A percentile compares a stretch with the other conserved stretches of the same genome.
phyloP scores from a whole-genome alignment of 306 rosid species.

The Benincasa hispida region DNA sequence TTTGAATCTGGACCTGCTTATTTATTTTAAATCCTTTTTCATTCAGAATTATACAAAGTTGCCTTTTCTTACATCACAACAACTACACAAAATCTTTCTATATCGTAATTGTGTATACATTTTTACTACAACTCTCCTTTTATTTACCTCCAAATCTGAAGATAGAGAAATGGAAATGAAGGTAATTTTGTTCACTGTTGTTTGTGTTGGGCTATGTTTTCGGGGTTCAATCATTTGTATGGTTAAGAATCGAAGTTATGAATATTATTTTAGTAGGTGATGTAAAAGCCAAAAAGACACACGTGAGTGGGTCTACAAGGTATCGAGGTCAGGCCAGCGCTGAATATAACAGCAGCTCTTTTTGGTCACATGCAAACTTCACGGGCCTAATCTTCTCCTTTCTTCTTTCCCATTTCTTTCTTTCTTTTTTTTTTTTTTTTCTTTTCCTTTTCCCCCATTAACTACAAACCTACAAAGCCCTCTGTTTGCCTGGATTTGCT shows the following conservation, averaged over 20 bases:
- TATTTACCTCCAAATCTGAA: background rate
- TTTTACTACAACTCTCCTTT: background rate
- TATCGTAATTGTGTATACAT: background rate
- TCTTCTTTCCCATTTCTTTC: background rate
- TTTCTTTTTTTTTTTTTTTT: background rate
- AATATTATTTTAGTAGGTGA: slow-evolving; percentile 17
- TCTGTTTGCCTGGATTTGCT: background rate
- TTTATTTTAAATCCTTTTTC: background rate
- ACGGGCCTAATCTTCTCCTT: slow-evolving; percentile 46
- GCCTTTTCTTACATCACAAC: background rate
- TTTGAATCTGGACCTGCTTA: background rate
- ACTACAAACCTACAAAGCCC: slow-evolving; percentile 8
- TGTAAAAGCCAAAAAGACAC: slow-evolving; percentile 47
- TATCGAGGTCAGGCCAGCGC: slow-evolving; percentile 57
- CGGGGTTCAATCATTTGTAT: slow-evolving; percentile 5
- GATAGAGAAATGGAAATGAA: background rate
- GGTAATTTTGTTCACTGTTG: background rate
- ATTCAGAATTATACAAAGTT: background rate
- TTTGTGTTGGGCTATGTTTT: background rate
- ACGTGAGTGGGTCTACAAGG: slow-evolving; percentile 89
- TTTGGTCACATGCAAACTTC: slow-evolving; percentile 93
- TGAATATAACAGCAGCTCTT: slow-evolving; percentile 79
- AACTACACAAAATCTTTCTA: background rate
- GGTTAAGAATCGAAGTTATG: background rate
- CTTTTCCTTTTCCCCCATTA: background rate